Conservation (phyloP, 23 red algal species). For the Agarophyton chilense region DNA sequence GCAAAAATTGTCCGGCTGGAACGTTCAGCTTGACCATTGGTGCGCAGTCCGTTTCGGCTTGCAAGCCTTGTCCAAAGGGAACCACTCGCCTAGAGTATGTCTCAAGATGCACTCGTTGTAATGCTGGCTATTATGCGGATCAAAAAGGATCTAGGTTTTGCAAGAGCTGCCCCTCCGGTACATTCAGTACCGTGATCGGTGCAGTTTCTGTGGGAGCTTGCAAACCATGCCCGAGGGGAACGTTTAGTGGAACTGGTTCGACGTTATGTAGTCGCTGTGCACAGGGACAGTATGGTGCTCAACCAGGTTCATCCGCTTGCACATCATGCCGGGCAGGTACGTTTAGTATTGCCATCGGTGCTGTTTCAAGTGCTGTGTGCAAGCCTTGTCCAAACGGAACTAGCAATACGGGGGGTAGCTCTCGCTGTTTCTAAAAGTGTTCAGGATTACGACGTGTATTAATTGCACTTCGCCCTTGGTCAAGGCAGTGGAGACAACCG, state of each 20-base stretch:
- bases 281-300: constrained; percentile 3
- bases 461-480: neutral
- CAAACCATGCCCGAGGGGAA: constrained; percentile 19
- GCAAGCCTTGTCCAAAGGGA: constrained; percentile 50
- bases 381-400: constrained; percentile 49
- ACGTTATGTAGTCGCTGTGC: neutral
- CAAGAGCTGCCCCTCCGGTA: constrained; percentile 48
- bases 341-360: constrained; percentile 19
- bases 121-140: constrained; percentile 7
- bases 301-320: constrained; percentile 30
- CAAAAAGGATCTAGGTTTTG: constrained; percentile 9
- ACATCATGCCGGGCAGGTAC: constrained; percentile 25
- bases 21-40: constrained; percentile 30
- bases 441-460: neutral
- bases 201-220: constrained; percentile 4
- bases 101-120: constrained; percentile 15
- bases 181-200: constrained; percentile 40
- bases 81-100: neutral
- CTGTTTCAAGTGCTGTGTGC: constrained; percentile 29
- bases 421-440: neutral
- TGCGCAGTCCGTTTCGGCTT: neutral
- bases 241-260: neutral
- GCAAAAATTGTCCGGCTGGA: constrained; percentile 55
- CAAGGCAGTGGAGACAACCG: too few relatives aligned
- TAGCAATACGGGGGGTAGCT: constrained; percentile 17